Evolutionary conservation across 495 filamentous ascomycete species (phyloP), one percentile per base, ranked within the genome.

Genomic region (Penicillium egyptiacum): DNA sequence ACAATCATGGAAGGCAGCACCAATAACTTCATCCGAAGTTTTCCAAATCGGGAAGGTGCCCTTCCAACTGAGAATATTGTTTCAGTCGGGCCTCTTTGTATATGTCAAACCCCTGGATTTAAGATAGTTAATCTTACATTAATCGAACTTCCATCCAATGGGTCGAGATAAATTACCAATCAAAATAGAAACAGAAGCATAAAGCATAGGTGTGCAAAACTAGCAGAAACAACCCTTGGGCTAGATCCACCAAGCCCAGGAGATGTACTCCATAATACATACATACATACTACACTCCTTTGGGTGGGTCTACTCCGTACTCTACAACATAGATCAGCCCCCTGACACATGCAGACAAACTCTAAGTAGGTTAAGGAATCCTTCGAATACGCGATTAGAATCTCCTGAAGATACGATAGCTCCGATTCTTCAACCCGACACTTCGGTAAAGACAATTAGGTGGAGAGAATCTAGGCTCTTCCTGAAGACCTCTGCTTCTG

Each of bases 331-430:
- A 45, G 30, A 35, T 26, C 10, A 46, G 20, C 37, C 37, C 40
- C 31, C 26, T 10, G 23, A 33, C 30, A 40, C 19, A 37, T 23
- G 12, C 10, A 19, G 11, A 46, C 12, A 59, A 65, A 54, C 50
- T 39, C 53, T 57, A 62, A 57, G 19, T 28, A 47, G 22, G 50
- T 26, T 30, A 52, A 50, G 44, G 30, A 30, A 46, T 46, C 51
- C 57, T 53, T 52, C 50, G 53, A 62, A 59, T 53, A 40, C 53
- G 51, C 59, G 37, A 56, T 54, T 62, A 8, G 22, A 31, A 31
- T 23, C 11, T 12, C 30, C 30, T n/a, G 9, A 25, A 2, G 22
- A 49, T 14, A 16, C 33, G 59, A 61, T 50, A 54, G 42, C 51
- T 46, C 44, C 47, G 33, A 58, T 58, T 33, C 4, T 41, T 14